Evolutionary conservation across 768 basidiomycete genomes (phyloP), one percentile per base, ranked within the genome.

Genomic region (Tephrocybe sp.): DNA sequence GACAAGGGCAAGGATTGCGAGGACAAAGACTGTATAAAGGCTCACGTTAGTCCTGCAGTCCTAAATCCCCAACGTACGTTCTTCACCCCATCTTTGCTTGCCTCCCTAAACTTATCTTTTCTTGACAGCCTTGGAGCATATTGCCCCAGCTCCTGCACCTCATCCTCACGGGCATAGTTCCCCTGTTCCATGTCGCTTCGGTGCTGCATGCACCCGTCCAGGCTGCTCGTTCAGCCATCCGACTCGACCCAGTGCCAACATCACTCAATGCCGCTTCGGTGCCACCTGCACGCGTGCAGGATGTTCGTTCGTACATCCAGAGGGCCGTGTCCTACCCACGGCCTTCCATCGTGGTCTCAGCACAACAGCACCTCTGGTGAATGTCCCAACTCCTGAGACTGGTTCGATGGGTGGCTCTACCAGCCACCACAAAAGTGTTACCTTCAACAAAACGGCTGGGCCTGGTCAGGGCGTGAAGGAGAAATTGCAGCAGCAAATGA

Each of bases 241-340:
- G 12, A 59, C 72, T 37, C 77, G 78, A 32, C 47, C 25, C 59
- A 63, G 47, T 22, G 39, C 38, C 41, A 60, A 30, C 60, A 58
- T 67, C 16, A 74, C 76, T 27, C 80, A 79, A 24, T 98, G 96
- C 68, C 82, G 87, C 45, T 98, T 91, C 59, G 95, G 92, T 18
- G 73, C 87, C 12, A 79, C 73, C 16, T 98, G 96, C 67, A 97
- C 92, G 8, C 83, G 92, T 47, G 83, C 84, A 27, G 78, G 83
- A 54, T 98, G 96, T 66, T 69, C 83, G n/a, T 99, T 87, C 77
- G 83, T 89, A 54, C 96, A 99, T 63, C 96, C 96, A 0, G 83
- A 89, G 49, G 88, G 87, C 9, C 86, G 91, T 11, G 87, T 89
- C 19, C 75, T 92, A 7, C 90, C 91, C 3, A 75, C 82, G 3